Conservation (phyloP, 176 grass and related monocot genomes). For the Bothriochloa decipiens region DNA sequence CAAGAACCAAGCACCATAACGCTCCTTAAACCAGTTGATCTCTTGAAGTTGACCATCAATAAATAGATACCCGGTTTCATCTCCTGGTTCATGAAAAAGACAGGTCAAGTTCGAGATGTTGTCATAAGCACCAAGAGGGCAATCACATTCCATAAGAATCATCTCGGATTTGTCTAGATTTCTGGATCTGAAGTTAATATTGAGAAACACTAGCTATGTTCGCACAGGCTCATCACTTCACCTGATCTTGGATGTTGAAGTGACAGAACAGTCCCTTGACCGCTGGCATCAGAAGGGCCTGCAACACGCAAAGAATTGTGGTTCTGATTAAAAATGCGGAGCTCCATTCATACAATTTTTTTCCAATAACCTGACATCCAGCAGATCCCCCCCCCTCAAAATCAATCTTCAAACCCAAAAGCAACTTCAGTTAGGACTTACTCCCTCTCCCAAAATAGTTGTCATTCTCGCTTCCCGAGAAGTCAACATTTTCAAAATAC, state of each 20-base stretch:
- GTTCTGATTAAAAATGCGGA: neutral
- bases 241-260: constrained; percentile 91
- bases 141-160: constrained; percentile 27
- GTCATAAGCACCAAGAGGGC: neutral
- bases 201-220: neutral
- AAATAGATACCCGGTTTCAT: constrained; percentile 64
- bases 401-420: neutral
- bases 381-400: neutral
- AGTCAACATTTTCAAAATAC: too few species aligned
- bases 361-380: neutral
- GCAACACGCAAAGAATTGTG: constrained; percentile 27
- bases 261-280: constrained; percentile 57
- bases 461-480: too few species aligned
- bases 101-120: neutral
- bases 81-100: constrained; percentile 54
- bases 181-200: neutral
- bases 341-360: neutral
- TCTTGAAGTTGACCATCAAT: constrained; percentile 67
- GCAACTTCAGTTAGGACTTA: neutral
- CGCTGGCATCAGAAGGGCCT: constrained; percentile 50
- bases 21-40: constrained; percentile 93
- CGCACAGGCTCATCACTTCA: constrained; percentile 1
- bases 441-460: too few species aligned
- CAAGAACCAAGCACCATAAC: constrained; percentile 89
- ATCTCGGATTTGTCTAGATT: constrained; percentile 1